A percentile compares a stretch with the other conserved stretches of the same genome.
Conservation (phyloP, 768 basidiomycete genomes). For the Hericium erinaceus region DNA sequence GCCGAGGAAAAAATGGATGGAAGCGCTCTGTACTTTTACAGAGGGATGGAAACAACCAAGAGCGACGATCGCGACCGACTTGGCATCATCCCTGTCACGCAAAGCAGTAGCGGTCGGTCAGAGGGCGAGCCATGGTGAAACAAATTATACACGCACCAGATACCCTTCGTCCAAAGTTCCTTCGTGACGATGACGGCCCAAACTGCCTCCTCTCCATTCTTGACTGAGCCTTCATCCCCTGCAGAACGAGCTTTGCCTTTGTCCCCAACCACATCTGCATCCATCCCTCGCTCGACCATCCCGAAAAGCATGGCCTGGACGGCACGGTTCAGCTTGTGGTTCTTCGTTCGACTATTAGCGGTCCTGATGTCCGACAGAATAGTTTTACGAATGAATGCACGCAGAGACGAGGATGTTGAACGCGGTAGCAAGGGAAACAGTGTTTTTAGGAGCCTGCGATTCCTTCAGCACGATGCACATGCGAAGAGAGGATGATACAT, state of each 20-base stretch:
- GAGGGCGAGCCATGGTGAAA: neutral
- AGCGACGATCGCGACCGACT: constrained; percentile 86
- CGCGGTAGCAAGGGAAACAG: constrained; percentile 96
- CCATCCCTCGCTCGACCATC: constrained; percentile 93
- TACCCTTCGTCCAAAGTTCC: constrained; percentile 88
- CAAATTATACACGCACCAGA: constrained; percentile 48
- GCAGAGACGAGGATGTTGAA: constrained; percentile 77
- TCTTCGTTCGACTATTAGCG: constrained; percentile 80
- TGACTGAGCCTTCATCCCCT: constrained; percentile 28
- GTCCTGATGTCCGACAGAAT: constrained; percentile 90
- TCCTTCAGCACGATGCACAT: neutral
- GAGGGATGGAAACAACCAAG: constrained; percentile 91
- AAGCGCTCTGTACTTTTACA: constrained; percentile 89
- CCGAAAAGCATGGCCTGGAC: constrained; percentile 93
- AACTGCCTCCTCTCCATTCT: constrained; percentile 80
- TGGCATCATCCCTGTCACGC: constrained; percentile 66
- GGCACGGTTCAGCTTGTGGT: constrained; percentile 92
- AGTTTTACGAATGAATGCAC: constrained; percentile 82
- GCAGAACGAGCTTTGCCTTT: constrained; percentile 62
- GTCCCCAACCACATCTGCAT: constrained; percentile 69
- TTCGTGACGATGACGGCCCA: constrained; percentile 94
- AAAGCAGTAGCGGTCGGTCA: neutral
- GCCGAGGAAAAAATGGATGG: constrained; percentile 95
- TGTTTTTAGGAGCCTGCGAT: constrained; percentile 67
- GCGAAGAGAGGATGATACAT: constrained; percentile 20